These are phyloP conservation scores for Termitomyces sp. DNA, from an alignment of 768 basidiomycete genomes.

Conservation along the genomic window DNA sequence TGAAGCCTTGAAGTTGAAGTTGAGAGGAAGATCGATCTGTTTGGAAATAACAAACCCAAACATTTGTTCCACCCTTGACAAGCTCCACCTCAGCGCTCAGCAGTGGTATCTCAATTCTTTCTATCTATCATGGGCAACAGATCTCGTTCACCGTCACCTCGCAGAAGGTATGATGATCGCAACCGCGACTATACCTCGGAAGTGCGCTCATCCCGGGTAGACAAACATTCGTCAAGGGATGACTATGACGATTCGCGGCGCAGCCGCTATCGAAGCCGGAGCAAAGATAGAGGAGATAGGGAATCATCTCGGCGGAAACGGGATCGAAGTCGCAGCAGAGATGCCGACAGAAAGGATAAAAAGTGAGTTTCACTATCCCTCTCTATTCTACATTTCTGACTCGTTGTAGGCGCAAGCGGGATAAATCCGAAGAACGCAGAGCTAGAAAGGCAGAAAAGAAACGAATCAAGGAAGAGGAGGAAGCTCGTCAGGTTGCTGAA, in stretches of 20 bases:
- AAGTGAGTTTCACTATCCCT: slow-evolving; percentile 31
- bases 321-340: slow-evolving; percentile 35
- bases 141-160: slow-evolving; percentile 52
- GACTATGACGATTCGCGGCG: slow-evolving; percentile 24
- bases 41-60: slow-evolving; percentile 12
- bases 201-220: slow-evolving; percentile 30
- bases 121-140: slow-evolving; percentile 38
- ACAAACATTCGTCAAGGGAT: slow-evolving; percentile 27
- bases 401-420: slow-evolving; percentile 65
- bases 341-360: slow-evolving; percentile 40
- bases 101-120: neutral
- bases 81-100: neutral
- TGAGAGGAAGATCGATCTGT: too few relatives aligned
- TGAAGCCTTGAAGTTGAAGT: too few relatives aligned
- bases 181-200: slow-evolving; percentile 32
- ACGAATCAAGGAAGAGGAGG: slow-evolving; percentile 79
- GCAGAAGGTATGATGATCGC: slow-evolving; percentile 34
- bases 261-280: slow-evolving; percentile 28
- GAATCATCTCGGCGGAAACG: slow-evolving; percentile 22
- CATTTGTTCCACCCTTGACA: neutral
- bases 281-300: slow-evolving; percentile 19
- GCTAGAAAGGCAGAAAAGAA: slow-evolving; percentile 89
- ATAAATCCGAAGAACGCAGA: slow-evolving; percentile 82
- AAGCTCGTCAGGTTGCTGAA: slow-evolving; percentile 89
- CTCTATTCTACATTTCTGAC: neutral